Percentiles rank a stretch among this genome's conserved stretches.
These are phyloP conservation scores for Pholiota conissans DNA, from an alignment of 768 basidiomycete genomes.

Conservation along the genomic window DNA sequence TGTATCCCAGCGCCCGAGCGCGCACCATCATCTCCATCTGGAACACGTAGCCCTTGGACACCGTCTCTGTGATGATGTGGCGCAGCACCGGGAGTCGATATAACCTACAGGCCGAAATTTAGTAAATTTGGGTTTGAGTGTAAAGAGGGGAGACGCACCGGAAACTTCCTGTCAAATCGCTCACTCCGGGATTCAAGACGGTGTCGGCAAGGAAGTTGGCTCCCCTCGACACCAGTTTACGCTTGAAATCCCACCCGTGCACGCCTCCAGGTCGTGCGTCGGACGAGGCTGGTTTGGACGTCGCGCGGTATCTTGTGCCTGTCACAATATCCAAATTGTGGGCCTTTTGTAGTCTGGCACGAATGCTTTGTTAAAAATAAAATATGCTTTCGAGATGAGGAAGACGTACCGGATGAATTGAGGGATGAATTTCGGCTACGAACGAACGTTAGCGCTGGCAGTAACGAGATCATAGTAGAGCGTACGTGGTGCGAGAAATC, in stretches of 20 bases:
- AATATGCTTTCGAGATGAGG: neutral
- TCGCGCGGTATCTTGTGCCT: constrained; percentile 81
- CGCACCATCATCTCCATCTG: constrained; percentile 99
- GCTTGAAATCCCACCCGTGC: constrained; percentile 89
- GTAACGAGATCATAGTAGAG: constrained; percentile 7
- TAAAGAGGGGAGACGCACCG: constrained; percentile 46
- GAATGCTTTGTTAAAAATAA: constrained; percentile 1
- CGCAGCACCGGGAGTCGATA: constrained; percentile 77
- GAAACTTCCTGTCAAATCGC: constrained; percentile 90
- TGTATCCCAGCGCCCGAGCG: constrained; percentile 80
- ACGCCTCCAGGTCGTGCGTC: constrained; percentile 81
- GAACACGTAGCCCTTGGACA: constrained; percentile 92
- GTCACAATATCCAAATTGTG: constrained; percentile 92
- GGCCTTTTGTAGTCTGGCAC: constrained; percentile 78
- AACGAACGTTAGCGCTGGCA: neutral
- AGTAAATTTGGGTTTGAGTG: neutral
- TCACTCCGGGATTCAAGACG: constrained; percentile 81
- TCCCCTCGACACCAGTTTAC: constrained; percentile 85
- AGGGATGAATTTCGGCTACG: constrained; percentile 91
- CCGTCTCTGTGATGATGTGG: constrained; percentile 81
- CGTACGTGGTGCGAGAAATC: constrained; percentile 94
- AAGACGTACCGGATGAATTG: constrained; percentile 76
- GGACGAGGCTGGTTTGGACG: constrained; percentile 52
- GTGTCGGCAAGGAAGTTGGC: constrained; percentile 91
- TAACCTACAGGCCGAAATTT: constrained; percentile 43